These are phyloP conservation scores for Citrus medica DNA, from an alignment of 345 rosid genomes.

Conservation along the genomic window DNA sequence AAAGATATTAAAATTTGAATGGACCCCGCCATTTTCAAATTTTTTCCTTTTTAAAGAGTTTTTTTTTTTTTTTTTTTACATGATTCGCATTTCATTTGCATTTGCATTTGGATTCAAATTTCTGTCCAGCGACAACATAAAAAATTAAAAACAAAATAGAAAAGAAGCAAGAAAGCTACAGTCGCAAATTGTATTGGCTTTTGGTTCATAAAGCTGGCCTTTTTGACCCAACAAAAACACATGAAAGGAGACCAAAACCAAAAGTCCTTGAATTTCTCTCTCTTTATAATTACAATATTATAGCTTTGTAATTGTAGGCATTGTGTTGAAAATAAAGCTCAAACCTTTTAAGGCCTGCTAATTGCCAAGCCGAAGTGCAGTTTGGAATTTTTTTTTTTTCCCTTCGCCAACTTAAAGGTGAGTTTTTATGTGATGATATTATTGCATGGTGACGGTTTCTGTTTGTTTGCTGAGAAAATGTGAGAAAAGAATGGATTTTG, in stretches of 20 bases:
- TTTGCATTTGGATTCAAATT: slow-evolving; percentile 21
- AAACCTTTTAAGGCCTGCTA: background rate
- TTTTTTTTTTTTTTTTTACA: background rate
- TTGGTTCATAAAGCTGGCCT: slow-evolving; percentile 9
- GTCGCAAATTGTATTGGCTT: slow-evolving; percentile 9
- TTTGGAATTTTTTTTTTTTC: background rate
- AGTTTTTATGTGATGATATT: background rate
- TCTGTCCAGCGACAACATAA: background rate
- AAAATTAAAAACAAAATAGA: background rate
- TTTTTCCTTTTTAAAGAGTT: background rate
- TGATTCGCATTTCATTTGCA: slow-evolving; percentile 18
- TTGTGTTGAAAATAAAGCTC: background rate
- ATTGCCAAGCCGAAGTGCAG: background rate
- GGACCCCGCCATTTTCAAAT: slow-evolving; percentile 17
- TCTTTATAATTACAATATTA: background rate
- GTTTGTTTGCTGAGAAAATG: slow-evolving; percentile 32
- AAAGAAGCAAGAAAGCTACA: slow-evolving; percentile 19
- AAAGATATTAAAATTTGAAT: slow-evolving; percentile 15
- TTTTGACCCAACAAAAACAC: slow-evolving; percentile 30
- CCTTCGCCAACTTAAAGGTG: slow-evolving; percentile 18
- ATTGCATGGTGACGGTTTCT: background rate
- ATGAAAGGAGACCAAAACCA: slow-evolving; percentile 12
- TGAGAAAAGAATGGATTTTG: slow-evolving; percentile 22
- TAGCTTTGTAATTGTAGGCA: slow-evolving; percentile 18
- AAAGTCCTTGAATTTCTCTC: slow-evolving; percentile 4